Evolutionary conservation across 176 grass and related monocot species (phyloP).

Genomic region (Pontederia crassipes): DNA sequence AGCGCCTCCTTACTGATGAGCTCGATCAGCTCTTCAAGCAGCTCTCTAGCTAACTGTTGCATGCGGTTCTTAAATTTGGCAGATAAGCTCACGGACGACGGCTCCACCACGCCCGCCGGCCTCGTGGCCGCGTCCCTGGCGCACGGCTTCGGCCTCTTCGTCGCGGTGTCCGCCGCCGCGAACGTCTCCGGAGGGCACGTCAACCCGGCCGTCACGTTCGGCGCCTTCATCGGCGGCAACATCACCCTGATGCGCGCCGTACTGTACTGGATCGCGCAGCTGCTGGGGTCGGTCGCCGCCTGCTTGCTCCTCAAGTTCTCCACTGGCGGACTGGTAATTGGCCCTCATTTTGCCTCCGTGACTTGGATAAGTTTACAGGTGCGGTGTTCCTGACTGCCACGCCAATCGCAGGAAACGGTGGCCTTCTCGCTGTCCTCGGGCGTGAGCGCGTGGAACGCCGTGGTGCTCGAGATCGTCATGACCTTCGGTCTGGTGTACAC

Average conservation of each 20-base stretch:
- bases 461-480: constrained; percentile 75
- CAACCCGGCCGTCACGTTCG: constrained; percentile 84
- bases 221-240: constrained; percentile 70
- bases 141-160: constrained; percentile 56
- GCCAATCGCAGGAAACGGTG: constrained; percentile 21
- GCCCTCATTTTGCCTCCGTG: neutral
- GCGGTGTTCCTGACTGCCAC: neutral
- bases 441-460: constrained; percentile 48
- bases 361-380: neutral
- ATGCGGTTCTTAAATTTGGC: neutral
- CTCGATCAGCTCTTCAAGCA: too few relatives aligned
- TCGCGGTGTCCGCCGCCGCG: constrained; percentile 48
- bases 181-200: constrained; percentile 87
- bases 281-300: constrained; percentile 60
- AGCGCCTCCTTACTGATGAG: neutral
- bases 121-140: constrained; percentile 55
- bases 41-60: neutral
- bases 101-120: constrained; percentile 32
- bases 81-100: constrained; percentile 61
- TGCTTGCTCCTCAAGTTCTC: constrained; percentile 67
- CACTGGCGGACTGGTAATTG: constrained; percentile 33
- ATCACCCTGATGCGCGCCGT: constrained; percentile 45
- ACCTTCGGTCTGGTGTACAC: constrained; percentile 84
- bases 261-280: constrained; percentile 75
- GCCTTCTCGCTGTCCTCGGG: constrained; percentile 53